These are phyloP conservation scores for Ostreobium quekettii DNA, from an alignment of 139 green algal genomes.

Conservation along the genomic window DNA sequence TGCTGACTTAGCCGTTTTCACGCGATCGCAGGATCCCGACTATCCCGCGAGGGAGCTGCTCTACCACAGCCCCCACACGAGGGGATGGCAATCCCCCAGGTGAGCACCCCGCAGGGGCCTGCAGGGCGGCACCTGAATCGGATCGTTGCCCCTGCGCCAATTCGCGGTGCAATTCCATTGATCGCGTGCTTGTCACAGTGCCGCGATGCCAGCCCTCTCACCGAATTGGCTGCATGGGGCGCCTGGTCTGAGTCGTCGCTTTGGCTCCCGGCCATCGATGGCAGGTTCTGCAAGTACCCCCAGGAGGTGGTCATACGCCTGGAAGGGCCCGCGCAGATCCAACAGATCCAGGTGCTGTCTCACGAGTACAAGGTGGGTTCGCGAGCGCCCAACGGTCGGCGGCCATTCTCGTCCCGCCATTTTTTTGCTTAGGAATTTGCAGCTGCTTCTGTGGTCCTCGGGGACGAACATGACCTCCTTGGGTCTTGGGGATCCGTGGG, in stretches of 20 bases:
- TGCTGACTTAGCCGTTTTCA: background rate
- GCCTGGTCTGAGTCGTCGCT: background rate
- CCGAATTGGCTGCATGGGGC: background rate
- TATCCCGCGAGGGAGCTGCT: slow-evolving; percentile 70
- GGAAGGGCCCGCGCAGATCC: slow-evolving; percentile 51
- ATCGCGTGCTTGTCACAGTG: background rate
- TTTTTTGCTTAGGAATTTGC: too few species aligned
- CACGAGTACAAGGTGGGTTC: slow-evolving; percentile 85
- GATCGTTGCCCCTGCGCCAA: background rate
- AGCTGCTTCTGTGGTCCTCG: too few species aligned
- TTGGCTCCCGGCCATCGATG: background rate
- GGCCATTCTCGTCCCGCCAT: too few species aligned
- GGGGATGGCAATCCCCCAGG: slow-evolving; percentile 76
- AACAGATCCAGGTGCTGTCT: slow-evolving; percentile 84
- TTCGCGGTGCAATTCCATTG: background rate
- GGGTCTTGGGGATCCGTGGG: too few species aligned
- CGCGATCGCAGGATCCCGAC: slow-evolving; percentile 53
- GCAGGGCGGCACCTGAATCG: background rate
- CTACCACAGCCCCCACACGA: slow-evolving; percentile 60
- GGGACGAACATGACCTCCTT: too few species aligned
- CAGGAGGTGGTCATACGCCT: slow-evolving; percentile 70
- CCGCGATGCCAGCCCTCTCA: background rate
- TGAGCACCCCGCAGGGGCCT: slow-evolving; percentile 14
- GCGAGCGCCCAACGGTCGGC: too few species aligned
- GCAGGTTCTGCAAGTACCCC: slow-evolving; percentile 73